phyloP scores from a whole-genome alignment of 2,329 filamentous ascomycete species.

The Calycina herbarum region DNA sequence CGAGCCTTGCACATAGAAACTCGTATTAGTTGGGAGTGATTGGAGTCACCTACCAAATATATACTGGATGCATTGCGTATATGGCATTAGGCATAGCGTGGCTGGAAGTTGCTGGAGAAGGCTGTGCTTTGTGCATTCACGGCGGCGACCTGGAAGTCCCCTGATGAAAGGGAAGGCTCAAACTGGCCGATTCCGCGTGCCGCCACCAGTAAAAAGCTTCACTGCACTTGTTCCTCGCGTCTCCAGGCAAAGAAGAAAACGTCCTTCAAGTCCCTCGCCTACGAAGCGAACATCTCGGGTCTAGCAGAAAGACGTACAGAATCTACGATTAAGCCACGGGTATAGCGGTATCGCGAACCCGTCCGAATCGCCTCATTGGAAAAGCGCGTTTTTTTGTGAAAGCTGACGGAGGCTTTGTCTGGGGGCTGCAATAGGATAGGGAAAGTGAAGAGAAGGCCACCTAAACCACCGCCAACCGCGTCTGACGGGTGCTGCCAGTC shows the following conservation, averaged over 20 bases:
- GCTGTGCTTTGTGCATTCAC: not conserved
- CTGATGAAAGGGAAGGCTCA: not conserved
- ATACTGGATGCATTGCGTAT: not conserved
- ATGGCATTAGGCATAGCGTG: constrained; percentile 1
- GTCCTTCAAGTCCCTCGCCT: not conserved
- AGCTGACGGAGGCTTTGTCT: not conserved
- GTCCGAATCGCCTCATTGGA: not conserved
- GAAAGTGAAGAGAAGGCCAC: not conserved
- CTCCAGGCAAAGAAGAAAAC: no score
- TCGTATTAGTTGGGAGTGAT: not conserved
- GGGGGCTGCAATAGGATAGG: not conserved
- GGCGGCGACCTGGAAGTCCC: not conserved
- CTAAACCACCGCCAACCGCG: not conserved
- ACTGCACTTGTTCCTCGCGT: not conserved
- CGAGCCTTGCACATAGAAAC: not conserved
- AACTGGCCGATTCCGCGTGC: not conserved
- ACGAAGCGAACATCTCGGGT: not conserved
- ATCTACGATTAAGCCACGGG: not conserved
- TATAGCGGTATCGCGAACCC: not conserved
- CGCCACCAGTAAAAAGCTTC: not conserved
- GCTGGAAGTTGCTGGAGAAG: not conserved
- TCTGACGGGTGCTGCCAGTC: not conserved
- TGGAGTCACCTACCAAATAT: not conserved
- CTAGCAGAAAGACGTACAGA: not conserved
- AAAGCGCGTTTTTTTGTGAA: not conserved